A percentile compares a stretch with the other conserved stretches of the same genome.
Conservation (phyloP, 257 asterid species). For the Nicotiana attenuata region DNA sequence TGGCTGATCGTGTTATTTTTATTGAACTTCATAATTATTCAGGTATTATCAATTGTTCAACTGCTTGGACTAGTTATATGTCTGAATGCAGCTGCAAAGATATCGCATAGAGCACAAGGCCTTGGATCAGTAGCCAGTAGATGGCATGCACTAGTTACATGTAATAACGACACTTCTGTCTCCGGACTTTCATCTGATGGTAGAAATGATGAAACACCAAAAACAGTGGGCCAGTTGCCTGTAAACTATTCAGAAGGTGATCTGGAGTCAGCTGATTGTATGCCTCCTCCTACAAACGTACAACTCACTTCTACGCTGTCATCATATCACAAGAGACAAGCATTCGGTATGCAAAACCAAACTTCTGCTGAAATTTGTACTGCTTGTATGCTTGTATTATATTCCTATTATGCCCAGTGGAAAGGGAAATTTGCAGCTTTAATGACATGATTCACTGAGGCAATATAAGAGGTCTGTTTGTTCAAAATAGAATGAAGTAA, state of each 20-base stretch:
- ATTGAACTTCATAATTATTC: slow-evolving; percentile 8
- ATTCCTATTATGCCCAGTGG: not conserved
- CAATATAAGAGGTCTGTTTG: not conserved
- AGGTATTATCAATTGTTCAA: slow-evolving; percentile 67
- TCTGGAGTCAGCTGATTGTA: slow-evolving; percentile 54
- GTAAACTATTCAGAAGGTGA: slow-evolving; percentile 67
- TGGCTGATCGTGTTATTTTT: slow-evolving; percentile 8
- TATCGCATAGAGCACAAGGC: slow-evolving; percentile 88
- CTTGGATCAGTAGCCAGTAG: slow-evolving; percentile 78
- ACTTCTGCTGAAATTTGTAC: not conserved
- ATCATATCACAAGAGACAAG: slow-evolving; percentile 78
- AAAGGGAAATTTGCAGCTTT: not conserved
- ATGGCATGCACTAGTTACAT: slow-evolving; percentile 77
- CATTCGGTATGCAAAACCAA: slow-evolving; percentile 56
- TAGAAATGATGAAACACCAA: slow-evolving; percentile 35
- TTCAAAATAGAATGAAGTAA: not conserved
- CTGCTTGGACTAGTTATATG: slow-evolving; percentile 75
- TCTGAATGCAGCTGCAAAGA: slow-evolving; percentile 70
- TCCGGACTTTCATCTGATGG: slow-evolving; percentile 33
- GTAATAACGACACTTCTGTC: slow-evolving; percentile 43
- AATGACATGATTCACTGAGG: not conserved
- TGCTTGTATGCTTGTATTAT: not conserved
- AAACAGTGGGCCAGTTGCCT: slow-evolving; percentile 21
- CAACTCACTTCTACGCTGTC: slow-evolving; percentile 47
- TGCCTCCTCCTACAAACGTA: slow-evolving; percentile 32